Conservation (phyloP, 2,329 filamentous ascomycete species). For the Leptographium lundbergii region DNA sequence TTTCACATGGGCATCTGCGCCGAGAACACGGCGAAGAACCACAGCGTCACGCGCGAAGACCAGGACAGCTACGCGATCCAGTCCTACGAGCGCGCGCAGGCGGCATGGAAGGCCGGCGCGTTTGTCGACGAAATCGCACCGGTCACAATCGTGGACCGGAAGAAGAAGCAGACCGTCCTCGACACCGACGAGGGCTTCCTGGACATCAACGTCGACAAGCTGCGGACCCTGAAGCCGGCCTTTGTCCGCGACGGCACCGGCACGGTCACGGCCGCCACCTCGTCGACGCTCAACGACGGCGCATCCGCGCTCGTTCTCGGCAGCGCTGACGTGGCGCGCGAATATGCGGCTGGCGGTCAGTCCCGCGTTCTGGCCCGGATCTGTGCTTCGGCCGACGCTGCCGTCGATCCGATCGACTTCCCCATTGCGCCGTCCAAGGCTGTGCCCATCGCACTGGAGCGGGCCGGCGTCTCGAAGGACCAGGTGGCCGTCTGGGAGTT, state of each 20-base stretch:
- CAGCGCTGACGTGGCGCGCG: conserved; percentile 64
- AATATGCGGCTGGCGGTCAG: conserved; percentile 52
- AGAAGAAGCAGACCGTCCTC: conserved; percentile 66
- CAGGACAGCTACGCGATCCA: conserved; percentile 87
- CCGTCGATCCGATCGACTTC: conserved; percentile 86
- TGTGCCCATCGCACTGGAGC: conserved; percentile 76
- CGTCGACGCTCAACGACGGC: conserved; percentile 88
- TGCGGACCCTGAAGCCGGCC: conserved; percentile 77
- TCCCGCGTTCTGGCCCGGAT: conserved; percentile 82
- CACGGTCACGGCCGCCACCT: conserved; percentile 89
- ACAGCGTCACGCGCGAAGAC: conserved; percentile 65
- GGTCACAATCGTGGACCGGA: conserved; percentile 63
- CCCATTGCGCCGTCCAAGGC: conserved; percentile 85
- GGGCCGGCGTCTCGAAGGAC: conserved; percentile 81
- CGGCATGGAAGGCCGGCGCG: conserved; percentile 69
- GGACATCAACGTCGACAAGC: conserved; percentile 75
- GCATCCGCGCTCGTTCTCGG: conserved; percentile 80
- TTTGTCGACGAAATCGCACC: conserved; percentile 87
- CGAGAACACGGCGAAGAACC: conserved; percentile 85
- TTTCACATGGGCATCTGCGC: conserved; percentile 98
- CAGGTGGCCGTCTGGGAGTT: conserved; percentile 96
- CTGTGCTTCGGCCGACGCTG: conserved; percentile 76
- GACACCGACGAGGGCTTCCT: conserved; percentile 81
- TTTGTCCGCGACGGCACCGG: conserved; percentile 78
- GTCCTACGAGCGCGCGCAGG: conserved; percentile 81